Base-by-base conservation (phyloP, 192 early-diverging fungal species). In the Gamsiella multidivaricata region DNA sequence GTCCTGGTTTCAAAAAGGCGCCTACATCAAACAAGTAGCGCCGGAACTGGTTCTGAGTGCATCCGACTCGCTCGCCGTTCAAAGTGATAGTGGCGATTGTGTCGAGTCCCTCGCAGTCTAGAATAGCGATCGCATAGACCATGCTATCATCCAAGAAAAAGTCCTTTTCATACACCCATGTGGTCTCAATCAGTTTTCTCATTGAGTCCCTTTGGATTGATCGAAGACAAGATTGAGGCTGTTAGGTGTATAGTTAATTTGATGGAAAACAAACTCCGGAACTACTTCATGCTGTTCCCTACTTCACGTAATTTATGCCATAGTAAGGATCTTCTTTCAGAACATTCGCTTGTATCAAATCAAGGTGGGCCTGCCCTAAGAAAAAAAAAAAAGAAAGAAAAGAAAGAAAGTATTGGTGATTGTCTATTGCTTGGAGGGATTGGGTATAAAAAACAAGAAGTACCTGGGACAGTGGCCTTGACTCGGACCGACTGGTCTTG, bases 81-180 rank as follows among this genome's bases (percentile, higher is more conserved):
- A 88, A 36, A 26, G 26, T 68, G 26, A 88, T 62, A 28, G 49
- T 70, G 10, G 87, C 82, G 47, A 85, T 43, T 4, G 86, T 86
- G 52, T 87, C 86, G 3, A 87, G 51, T 1, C 86, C 86, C 53
- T 87, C 86, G 54, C 83, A 84, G 25, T 65, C 60, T 8, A 87
- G 36, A n/a, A 79, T 5, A 17, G 55, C 61, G n/a, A 53, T 18
- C 0, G 31, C 5, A 23, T 50, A 53, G 0, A 17, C 1, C 0
- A 8, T 11, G 43, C 18, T 20, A 3, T 56, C n/a, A 7, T 55
- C 9, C 3, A 76, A 3, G 41, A 55, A 39, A 50, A 76, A 62
- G 17, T 54, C 33, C 28, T 28, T 54, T 20, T 61, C 54, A 14
- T 50, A 54, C 1, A 54, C 52, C 73, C 73, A 76, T 7, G 50